Base-by-base conservation (phyloP, 148 eudicot species). In the Rhododendron vialii region DNA sequence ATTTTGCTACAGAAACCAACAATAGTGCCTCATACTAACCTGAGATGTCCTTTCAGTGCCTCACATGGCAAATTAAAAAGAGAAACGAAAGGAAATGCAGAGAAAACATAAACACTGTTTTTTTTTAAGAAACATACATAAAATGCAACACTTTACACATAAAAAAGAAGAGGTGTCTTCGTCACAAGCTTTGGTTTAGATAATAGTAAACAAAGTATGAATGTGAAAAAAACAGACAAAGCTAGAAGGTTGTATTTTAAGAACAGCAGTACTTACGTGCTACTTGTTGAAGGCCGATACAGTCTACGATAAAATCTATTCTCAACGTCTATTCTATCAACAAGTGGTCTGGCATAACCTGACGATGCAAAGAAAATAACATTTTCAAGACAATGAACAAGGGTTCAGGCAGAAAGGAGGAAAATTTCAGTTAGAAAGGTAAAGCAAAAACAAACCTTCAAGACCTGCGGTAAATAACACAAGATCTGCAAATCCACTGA, bases 341-440 rank as follows among this genome's bases (percentile, higher is more conserved):
- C 98, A 80, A 96, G 96, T 55, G 98, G 98, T 88, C 95, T 92
- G 79, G 98, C 99, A 93, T 96, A 96, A 69, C 98, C 99, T 96
- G 92, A 83, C 69, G 82, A 90, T 45, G 35, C 45, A 69, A 43
- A 67, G 43, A 76, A 65, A 9, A 53, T 15, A 86, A 48, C n/a
- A 12, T 24, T 57, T 12, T 45, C 18, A 84, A 18, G 26, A 59
- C 35, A 45, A 84, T 18, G 22, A 30, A 53, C 38, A 12, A 48
- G 50, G 38, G 33, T 22, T 67, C 14, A 26, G 26, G n/a, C 26
- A 48, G 30, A 30, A 17, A 71, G 59, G 35, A 41, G 45, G 12
- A 55, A 18, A 24, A 3, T 59, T 63, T 63, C 83, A 87, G 79
- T 71, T 83, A 87, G 73, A 59, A 51, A 59, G 51, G 35, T 81